Base-by-base conservation (phyloP, 495 filamentous ascomycete species). In the Choiromyces venosus region DNA sequence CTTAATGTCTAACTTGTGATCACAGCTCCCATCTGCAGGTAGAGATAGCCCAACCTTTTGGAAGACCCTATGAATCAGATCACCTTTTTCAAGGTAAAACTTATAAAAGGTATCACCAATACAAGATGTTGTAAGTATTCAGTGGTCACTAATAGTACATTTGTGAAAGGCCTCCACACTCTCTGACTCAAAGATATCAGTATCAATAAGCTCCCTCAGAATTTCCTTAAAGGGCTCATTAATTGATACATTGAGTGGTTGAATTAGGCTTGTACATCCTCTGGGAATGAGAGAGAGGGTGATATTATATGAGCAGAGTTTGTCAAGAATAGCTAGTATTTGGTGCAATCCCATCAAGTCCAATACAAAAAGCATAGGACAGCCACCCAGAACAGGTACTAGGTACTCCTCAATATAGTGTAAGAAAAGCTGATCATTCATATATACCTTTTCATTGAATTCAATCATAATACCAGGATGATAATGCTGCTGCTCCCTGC, bases 71-170 rank as follows among this genome's bases (percentile, higher is more conserved):
- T 46, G 21, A 19, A 72, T 38, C 29, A 67, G 1, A 0, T 67
- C 70, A 36, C 29, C 0, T 36, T 67, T 72, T 21, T 56, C 70
- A 0, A 46, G n/a, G 56, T 35, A 66, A 66, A 67, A 67, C n/a
- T 44, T n/a, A 67, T 66, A 72, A 38, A 38, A 72, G 3, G 70
- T 42, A 72, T 72, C 25, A 10, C 64, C 70, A 72, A 46, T 39
- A 72, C 66, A 68, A 18, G 37, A 68, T 29, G 66, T 68, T 5
- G 66, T 42, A 14, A 40, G 18, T 14, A 68, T 35, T 36, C 70
- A 36, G 2, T 35, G n/a, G 10, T 67, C 9, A 1, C n/a, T n/a
- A 33, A 67, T 33, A 46, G 38, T 67, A 9, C 37, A 67, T 35
- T 72, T 72, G 37, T 72, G n/a, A 67, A 52, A 56, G 0, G 19